Conservation (phyloP, 2,329 filamentous ascomycete species). For the Dissoconium aciculare region DNA sequence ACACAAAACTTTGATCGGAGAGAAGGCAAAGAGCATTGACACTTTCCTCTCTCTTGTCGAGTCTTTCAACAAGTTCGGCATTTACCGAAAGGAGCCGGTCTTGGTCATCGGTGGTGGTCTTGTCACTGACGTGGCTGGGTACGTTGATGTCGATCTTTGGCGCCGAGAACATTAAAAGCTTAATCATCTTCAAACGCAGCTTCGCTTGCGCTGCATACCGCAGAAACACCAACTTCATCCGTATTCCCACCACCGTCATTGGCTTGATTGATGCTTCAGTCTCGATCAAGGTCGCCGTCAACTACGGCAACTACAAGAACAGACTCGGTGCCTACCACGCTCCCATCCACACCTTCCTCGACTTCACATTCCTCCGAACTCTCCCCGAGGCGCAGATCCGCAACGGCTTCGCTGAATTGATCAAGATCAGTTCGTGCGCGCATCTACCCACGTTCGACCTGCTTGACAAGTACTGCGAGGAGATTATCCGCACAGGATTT, state of each 20-base stretch:
- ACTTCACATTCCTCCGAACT: conserved; percentile 57
- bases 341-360: conserved; percentile 53
- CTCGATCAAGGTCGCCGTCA: conserved; percentile 64
- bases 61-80: conserved; percentile 59
- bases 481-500: conserved; percentile 50
- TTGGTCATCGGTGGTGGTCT: conserved; percentile 53
- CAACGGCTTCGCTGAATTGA: conserved; percentile 60
- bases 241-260: conserved; percentile 59
- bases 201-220: conserved; percentile 59
- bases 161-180: conserved; percentile 26
- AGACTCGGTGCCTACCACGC: conserved; percentile 59
- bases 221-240: conserved; percentile 58
- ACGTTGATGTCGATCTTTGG: conserved; percentile 27
- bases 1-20: conserved; percentile 59
- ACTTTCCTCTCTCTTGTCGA: conserved; percentile 55
- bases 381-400: conserved; percentile 53
- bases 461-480: conserved; percentile 54
- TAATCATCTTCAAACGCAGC: conserved; percentile 26
- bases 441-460: conserved; percentile 51
- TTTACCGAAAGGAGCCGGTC: conserved; percentile 46
- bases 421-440: conserved; percentile 60
- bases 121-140: conserved; percentile 61
- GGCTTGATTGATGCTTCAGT: conserved; percentile 62
- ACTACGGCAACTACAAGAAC: conserved; percentile 65
- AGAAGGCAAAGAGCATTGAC: conserved; percentile 60